Base-by-base conservation (phyloP, 2,329 filamentous ascomycete species). In the Neofusicoccum parvum region DNA sequence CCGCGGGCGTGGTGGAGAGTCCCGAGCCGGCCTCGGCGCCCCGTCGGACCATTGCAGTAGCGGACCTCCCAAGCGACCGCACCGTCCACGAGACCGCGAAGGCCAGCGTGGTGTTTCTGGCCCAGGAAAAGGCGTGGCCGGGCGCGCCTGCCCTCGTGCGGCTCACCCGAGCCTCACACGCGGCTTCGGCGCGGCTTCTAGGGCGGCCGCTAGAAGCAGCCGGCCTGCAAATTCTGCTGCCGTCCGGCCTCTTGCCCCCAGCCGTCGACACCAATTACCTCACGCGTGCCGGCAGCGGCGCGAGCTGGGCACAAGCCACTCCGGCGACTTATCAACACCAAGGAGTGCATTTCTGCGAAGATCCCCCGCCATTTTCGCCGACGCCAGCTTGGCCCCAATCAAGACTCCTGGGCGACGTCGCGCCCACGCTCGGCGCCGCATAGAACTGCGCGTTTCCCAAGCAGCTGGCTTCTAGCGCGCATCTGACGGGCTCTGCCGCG, bases 331-430 rank as follows among this genome's bases (percentile, higher is more conserved):
- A 6, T 37, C 23, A 59, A 37, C 53, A 46, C 54, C 54, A 59
- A 43, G 39, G 54, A 59, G 3, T 15, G 7, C 34, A 23, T 59
- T 59, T 59, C 23, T 59, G 54, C 54, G 54, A 59, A 45, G 39
- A 59, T 32, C 20, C 39, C 20, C 54, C 54, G 54, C n/a, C 54
- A 34, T 59, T 59, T 46, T 59, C 54, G 39, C 54, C 54, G 54
- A 43, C 54, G 37, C 20, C 9, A 37, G 10, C 51, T 56, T 43
- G 20, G 51, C 51, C 37, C 54, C 54, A 17, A 59, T 41, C 54
- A 59, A 45, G 14, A 45, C 15, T 12, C 14, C 37, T 32, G 9
- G 17, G 20, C 54, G 39, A 59, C 39, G 54, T 27, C 39, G 39
- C 17, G n/a, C 53, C 53, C n/a, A 37, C 14, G n/a, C 39, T 34